Base-by-base conservation (phyloP, 1,139 yeast species). In the Debaryomycetaceae sp. region DNA sequence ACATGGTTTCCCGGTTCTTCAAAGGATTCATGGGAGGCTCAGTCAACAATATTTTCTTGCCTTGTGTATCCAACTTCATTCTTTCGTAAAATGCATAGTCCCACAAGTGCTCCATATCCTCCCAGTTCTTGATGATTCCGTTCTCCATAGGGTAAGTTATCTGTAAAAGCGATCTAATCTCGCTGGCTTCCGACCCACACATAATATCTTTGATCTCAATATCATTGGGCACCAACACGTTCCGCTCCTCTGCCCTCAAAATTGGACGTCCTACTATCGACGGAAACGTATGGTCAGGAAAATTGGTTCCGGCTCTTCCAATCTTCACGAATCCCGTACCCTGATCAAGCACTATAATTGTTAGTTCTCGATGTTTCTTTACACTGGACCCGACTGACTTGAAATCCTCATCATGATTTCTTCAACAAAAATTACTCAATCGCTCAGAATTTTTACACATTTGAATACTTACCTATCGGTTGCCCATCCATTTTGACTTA, bases 21-120 rank as follows among this genome's bases (percentile, higher is more conserved):
- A 88, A 68, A 19, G 98, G 98, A 61, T 92, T 92, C 94, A 92
- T 86, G 48, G 98, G 98, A 14, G 98, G 98, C 67, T 92, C 98
- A 2, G 98, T 92, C 48, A 92, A 73, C 52, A 92, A 73, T 35
- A 92, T 79, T 65, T 91, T 91, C 52, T 81, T 79, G 29, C 92
- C 95, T 32, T 78, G 67, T 15, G 94, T 81, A 18, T 81, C 73
- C 36, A 85, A 69, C 58, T 88, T 79, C 88, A 92, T 83, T 55
- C 87, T 79, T 52, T 92, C 96, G 65, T 85, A 86, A 63, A 92
- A 92, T 18, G 98, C 94, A 64, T 92, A 92, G 66, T 92, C 97
- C 99, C 99, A 92, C 48, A 92, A 75, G 55, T 91, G 94, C 55
- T 88, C 96, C 98, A 94, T 92, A 61, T 92, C 98, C 56, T 91